Evolutionary conservation across 208 protist species (phyloP), one percentile per base, ranked within the genome.

Genomic region (Trypanosoma platydactyli): DNA sequence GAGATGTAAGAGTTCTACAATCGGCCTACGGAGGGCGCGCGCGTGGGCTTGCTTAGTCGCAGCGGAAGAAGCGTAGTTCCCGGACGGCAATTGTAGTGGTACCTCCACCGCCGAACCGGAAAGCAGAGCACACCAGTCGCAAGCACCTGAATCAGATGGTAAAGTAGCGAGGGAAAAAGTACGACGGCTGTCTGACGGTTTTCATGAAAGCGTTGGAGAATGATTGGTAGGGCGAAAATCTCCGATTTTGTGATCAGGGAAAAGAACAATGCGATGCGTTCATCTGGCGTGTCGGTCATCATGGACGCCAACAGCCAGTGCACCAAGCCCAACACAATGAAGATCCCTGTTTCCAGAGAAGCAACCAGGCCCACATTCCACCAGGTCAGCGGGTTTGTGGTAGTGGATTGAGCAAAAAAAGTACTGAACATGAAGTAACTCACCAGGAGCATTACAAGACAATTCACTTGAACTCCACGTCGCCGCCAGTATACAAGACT

Each of bases 11-110:
- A 35, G 15, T 56, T 57, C 35, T 15, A 38, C 33, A 38, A 3
- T 38, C 33, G 3, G 33, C 33, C 33, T 9, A 38, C 30, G 27
- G 13, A 63, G 22, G 55, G 12, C 24, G 44, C 9, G 1, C 61
- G 58, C 18, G 40, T 29, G 9, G 45, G 16, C 50, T 73, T 69
- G 46, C 62, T 77, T 4, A 78, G 56, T 24, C 76, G 64, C 29
- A 68, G 67, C 16, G 76, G 76, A 41, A 81, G 66, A 3, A 81
- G 58, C 22, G 67, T 75, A 6, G 76, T 81, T 13, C 76, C 76
- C 3, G 76, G 76, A 9, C 76, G 71, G 50, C 76, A 81, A 57
- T 77, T 77, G 25, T 68, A 64, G 22, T 58, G 54, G 48, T 44
- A 75, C 27, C 76, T 33, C 76, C 76, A 81, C 16, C 66, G 65